phyloP scores from a whole-genome alignment of 2,329 filamentous ascomycete species.

The Pseudopithomyces chartarum region DNA sequence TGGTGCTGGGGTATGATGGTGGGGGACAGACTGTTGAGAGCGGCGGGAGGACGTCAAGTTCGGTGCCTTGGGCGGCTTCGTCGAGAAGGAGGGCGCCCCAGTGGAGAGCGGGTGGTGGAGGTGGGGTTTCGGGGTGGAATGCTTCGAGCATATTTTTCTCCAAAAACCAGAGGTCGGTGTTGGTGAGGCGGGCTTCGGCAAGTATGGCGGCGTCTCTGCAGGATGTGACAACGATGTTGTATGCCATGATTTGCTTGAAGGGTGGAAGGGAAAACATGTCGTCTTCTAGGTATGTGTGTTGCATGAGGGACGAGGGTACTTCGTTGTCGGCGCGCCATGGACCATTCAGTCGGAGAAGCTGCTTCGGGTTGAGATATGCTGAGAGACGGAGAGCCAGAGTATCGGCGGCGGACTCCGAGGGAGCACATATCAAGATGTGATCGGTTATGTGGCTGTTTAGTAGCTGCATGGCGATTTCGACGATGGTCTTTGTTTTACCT shows the following conservation, averaged over 20 bases:
- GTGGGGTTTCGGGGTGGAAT: conserved; percentile 32
- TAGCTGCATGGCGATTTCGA: conserved; percentile 50
- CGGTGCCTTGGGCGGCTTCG: conserved; percentile 54
- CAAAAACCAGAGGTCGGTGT: conserved; percentile 46
- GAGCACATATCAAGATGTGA: conserved; percentile 52
- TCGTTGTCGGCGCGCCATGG: conserved; percentile 49
- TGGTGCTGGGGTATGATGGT: conserved; percentile 18
- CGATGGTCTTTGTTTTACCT: conserved; percentile 58
- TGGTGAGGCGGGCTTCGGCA: conserved; percentile 49
- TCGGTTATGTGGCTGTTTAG: conserved; percentile 22
- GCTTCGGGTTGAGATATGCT: conserved; percentile 39
- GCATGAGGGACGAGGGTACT: conserved; percentile 46
- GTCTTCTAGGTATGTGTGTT: conserved; percentile 46
- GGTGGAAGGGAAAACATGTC: conserved; percentile 50
- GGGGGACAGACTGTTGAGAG: conserved; percentile 49
- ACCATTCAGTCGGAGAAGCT: conserved; percentile 51
- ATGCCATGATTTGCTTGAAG: conserved; percentile 46
- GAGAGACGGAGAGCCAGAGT: conserved; percentile 49
- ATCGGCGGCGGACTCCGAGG: conserved; percentile 54
- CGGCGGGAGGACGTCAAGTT: conserved; percentile 49
- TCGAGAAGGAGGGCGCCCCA: conserved; percentile 53
- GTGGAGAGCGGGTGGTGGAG: conserved; percentile 32
- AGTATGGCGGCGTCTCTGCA: conserved; percentile 50
- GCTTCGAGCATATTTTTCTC: conserved; percentile 38
- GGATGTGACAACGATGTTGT: conserved; percentile 51